phyloP scores from a whole-genome alignment of 345 rosid species.

The Punica granatum region DNA sequence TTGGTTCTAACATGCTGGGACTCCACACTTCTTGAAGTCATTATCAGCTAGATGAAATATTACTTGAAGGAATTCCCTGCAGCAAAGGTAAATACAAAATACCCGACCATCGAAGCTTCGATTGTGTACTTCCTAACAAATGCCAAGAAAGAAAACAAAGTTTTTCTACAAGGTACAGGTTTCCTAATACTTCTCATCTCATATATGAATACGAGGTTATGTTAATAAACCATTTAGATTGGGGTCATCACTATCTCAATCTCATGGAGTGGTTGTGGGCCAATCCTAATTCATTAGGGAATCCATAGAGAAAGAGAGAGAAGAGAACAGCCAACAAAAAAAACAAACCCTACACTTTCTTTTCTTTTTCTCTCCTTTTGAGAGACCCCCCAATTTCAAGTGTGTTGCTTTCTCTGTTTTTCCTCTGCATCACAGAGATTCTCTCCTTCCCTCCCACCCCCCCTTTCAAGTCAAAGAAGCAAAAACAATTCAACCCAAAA shows the following conservation, averaged over 20 bases:
- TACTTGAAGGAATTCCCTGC: too few relatives aligned
- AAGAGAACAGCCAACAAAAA: constrained; percentile 8
- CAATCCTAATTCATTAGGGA: constrained; percentile 4
- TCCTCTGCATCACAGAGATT: constrained; percentile 19
- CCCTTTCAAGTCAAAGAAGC: constrained; percentile 16
- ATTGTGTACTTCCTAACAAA: not conserved
- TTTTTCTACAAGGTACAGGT: not conserved
- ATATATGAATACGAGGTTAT: not conserved
- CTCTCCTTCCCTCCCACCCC: too few relatives aligned
- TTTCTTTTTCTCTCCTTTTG: constrained; percentile 20
- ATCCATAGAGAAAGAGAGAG: constrained; percentile 4
- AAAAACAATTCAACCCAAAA: not conserved
- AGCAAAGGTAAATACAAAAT: too few relatives aligned
- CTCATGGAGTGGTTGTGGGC: not conserved
- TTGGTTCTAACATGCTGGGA: too few relatives aligned
- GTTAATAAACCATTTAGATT: not conserved
- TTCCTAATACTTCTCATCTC: not conserved
- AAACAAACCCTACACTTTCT: constrained; percentile 14
- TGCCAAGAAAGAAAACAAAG: not conserved
- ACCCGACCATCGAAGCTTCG: too few relatives aligned
- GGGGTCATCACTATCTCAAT: too few relatives aligned
- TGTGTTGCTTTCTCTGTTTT: constrained; percentile 12
- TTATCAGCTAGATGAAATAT: too few relatives aligned
- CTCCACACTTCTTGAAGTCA: too few relatives aligned
- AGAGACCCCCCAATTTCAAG: constrained; percentile 7